Evolutionary conservation across 2,329 filamentous ascomycete species (phyloP), one percentile per base, ranked within the genome.

Genomic region (Calonectria leucothoes): DNA sequence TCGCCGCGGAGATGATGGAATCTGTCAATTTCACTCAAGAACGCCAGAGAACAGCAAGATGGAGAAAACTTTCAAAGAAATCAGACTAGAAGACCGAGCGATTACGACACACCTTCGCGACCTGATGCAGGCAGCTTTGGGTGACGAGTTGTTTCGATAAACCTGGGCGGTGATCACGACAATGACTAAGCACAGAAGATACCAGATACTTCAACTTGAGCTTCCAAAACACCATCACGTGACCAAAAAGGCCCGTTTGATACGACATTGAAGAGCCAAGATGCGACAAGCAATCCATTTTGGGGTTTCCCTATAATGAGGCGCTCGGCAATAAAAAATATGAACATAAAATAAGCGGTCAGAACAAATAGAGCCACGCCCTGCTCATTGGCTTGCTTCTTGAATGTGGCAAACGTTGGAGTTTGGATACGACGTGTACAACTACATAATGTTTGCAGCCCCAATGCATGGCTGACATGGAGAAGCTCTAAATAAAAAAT

Each of bases 141-240:
- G 70, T 81, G 78, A 81, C 78, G 79, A 74, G 37, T 73, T 76
- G 66, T 71, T 70, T 69, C 57, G 49, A 39, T 70, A 52, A 55
- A 61, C 73, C 64, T 71, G 71, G 37, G 51, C 71, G 73, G 75
- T 80, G 77, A 79, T 74, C 75, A 73, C 57, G 11, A 33, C 10
- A 33, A 75, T 80, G 77, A 80, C 78, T 80, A 80, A 80, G 78
- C 78, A 42, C 14, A n/a, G 42, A 27, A 45, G 15, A 14, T 14
- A n/a, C 52, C 17, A 45, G 17, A 10, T 20, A 15, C 29, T 52
- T 7, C 39, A 31, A 35, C 27, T 45, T 66, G 29, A 31, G 7
- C 23, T 27, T 35, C 6, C 25, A 14, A 49, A n/a, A 61, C 10
- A 27, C 2, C 3, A 39, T 69, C 66, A 69, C 66, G 66, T 69